phyloP scores from a whole-genome alignment of 2,329 filamentous ascomycete species.

The Eutypa lata region DNA sequence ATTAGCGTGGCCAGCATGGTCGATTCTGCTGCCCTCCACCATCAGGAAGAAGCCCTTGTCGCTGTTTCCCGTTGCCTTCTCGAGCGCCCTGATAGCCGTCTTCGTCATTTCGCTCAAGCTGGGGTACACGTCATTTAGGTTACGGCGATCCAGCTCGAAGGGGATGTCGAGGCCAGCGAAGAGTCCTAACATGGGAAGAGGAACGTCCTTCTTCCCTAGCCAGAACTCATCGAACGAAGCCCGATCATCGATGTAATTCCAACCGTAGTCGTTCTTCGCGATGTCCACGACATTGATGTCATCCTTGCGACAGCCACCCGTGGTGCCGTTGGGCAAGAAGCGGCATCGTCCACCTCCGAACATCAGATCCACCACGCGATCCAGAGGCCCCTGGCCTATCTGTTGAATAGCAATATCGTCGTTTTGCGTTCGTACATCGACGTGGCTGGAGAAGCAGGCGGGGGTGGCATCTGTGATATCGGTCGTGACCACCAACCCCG shows the following conservation, averaged over 20 bases:
- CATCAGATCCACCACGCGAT: constrained; percentile 85
- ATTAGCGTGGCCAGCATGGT: constrained; percentile 87
- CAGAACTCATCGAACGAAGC: constrained; percentile 73
- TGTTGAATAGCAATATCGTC: constrained; percentile 92
- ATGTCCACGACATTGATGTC: constrained; percentile 70
- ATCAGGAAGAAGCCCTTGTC: constrained; percentile 97
- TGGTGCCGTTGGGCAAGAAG: constrained; percentile 79
- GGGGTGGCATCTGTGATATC: constrained; percentile 94
- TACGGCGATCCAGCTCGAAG: constrained; percentile 86
- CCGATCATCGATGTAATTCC: constrained; percentile 72
- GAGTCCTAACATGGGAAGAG: constrained; percentile 82
- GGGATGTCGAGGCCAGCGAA: constrained; percentile 82
- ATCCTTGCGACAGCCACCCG: constrained; percentile 79
- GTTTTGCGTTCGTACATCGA: constrained; percentile 73
- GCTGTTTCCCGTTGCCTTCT: constrained; percentile 74
- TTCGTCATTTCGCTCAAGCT: constrained; percentile 88
- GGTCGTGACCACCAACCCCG: constrained; percentile 91
- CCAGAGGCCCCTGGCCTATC: constrained; percentile 81
- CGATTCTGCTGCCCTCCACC: constrained; percentile 95
- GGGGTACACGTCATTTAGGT: constrained; percentile 76
- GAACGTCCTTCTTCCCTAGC: constrained; percentile 58
- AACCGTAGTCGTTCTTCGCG: constrained; percentile 73
- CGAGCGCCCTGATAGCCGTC: constrained; percentile 75
- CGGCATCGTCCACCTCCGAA: constrained; percentile 91
- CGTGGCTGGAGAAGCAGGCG: constrained; percentile 90